Evolutionary conservation across 352 stramenopile species (phyloP).

Genomic region (Globisporangium yorkense): DNA sequence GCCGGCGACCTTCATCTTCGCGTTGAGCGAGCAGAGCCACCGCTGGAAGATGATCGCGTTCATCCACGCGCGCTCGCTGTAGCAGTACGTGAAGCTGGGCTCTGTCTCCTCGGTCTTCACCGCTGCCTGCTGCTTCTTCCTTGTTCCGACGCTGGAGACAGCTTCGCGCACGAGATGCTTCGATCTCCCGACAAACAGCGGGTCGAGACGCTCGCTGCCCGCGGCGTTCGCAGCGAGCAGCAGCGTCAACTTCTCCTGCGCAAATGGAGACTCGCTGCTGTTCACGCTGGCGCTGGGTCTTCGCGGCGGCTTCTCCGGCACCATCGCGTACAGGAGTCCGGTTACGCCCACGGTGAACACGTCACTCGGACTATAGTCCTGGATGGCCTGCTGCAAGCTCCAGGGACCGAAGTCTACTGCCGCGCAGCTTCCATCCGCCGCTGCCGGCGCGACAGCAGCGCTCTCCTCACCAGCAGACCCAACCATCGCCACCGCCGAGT

Average conservation of each 20-base stretch:
- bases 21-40: slow-evolving; percentile 24
- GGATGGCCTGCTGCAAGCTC: slow-evolving; percentile 6
- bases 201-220: slow-evolving; percentile 19
- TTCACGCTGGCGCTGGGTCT: not conserved
- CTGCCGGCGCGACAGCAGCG: not conserved
- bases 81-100: slow-evolving; percentile 19
- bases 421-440: too few species aligned
- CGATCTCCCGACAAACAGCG: slow-evolving; percentile 19
- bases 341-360: slow-evolving; percentile 12
- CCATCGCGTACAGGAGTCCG: slow-evolving; percentile 7
- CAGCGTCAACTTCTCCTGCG: slow-evolving; percentile 10
- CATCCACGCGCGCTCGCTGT: slow-evolving; percentile 22
- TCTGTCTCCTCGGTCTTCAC: slow-evolving; percentile 3
- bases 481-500: not conserved
- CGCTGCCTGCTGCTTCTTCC: slow-evolving; percentile 4
- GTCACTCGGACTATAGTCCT: slow-evolving; percentile 7
- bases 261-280: not conserved
- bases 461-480: not conserved
- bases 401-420: slow-evolving; percentile 2
- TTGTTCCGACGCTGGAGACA: not conserved
- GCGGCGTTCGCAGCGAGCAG: slow-evolving; percentile 22
- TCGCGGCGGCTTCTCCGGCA: slow-evolving; percentile 5
- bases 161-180: slow-evolving; percentile 1
- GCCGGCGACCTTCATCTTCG: slow-evolving; percentile 21
- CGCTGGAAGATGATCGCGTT: slow-evolving; percentile 26